A percentile compares a stretch with the other conserved stretches of the same genome.
phyloP scores from a whole-genome alignment of 2,329 filamentous ascomycete genomes.

The Colletotrichum lindemuthianum region DNA sequence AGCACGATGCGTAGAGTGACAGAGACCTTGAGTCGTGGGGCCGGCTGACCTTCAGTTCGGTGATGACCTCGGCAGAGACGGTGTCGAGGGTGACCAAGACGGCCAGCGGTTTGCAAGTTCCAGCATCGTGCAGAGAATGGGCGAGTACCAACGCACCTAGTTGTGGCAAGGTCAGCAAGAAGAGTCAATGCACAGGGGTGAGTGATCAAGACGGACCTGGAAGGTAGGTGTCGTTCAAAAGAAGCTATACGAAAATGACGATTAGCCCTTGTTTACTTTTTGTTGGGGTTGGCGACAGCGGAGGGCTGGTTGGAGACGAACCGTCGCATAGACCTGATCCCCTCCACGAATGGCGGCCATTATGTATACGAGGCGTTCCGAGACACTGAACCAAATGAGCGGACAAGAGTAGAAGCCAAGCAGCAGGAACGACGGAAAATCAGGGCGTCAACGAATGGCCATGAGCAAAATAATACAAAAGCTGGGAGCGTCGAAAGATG shows the following conservation, averaged over 20 bases:
- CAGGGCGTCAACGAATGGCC: slow-evolving; percentile 27
- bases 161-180: slow-evolving; percentile 24
- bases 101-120: slow-evolving; percentile 85
- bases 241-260: slow-evolving; percentile 68
- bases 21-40: neutral
- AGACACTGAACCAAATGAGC: slow-evolving; percentile 22
- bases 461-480: slow-evolving; percentile 22
- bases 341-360: slow-evolving; percentile 51
- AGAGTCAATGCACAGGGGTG: slow-evolving; percentile 31
- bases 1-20: slow-evolving; percentile 1
- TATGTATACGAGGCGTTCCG: slow-evolving; percentile 34
- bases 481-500: slow-evolving; percentile 8
- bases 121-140: slow-evolving; percentile 92
- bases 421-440: neutral
- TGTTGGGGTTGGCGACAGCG: neutral
- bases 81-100: slow-evolving; percentile 85
- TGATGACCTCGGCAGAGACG: slow-evolving; percentile 78
- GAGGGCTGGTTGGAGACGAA: slow-evolving; percentile 48
- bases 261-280: slow-evolving; percentile 39
- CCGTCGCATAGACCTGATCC: slow-evolving; percentile 67
- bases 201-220: slow-evolving; percentile 71
- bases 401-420: slow-evolving; percentile 28
- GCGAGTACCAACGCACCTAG: slow-evolving; percentile 91
- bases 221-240: slow-evolving; percentile 91
- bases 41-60: slow-evolving; percentile 75